Evolutionary conservation across 2,329 filamentous ascomycete species (phyloP).

Genomic region (Claviceps sp.): DNA sequence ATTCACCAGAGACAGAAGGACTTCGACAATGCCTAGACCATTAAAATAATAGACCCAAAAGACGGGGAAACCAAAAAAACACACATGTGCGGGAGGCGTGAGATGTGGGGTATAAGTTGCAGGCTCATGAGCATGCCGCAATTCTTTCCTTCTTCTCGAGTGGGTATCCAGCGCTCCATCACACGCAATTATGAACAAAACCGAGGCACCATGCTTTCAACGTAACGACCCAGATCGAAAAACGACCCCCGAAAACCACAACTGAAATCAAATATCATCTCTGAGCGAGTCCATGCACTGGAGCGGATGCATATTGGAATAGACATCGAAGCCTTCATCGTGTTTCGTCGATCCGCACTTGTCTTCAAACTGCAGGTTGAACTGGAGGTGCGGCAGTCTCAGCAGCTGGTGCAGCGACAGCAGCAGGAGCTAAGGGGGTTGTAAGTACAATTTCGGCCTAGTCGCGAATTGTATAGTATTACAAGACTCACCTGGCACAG

Average conservation of each 20-base stretch:
- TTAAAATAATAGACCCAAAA: constrained; percentile 6
- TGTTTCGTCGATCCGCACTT: background rate
- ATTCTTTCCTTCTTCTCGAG: constrained; percentile 11
- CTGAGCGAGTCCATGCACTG: background rate
- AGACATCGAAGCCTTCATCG: background rate
- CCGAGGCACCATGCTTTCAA: constrained; percentile 3
- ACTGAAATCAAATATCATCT: constrained; percentile 1
- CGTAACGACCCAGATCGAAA: constrained; percentile 1
- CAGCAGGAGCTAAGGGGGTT: constrained; percentile 2
- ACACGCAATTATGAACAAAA: constrained; percentile 10
- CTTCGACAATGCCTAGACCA: constrained; percentile 5
- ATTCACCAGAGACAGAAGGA: background rate
- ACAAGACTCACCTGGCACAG: constrained; percentile 1
- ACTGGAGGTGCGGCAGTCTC: constrained; percentile 9
- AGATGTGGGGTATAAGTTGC: constrained; percentile 18
- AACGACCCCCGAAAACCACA: constrained; percentile 1
- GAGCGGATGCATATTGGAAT: background rate
- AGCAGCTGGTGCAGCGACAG: constrained; percentile 2
- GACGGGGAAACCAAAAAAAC: constrained; percentile 6
- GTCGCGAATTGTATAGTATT: background rate
- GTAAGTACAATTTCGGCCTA: background rate
- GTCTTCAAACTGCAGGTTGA: background rate
- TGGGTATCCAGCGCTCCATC: constrained; percentile 19
- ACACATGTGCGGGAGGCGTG: constrained; percentile 4
- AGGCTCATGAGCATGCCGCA: constrained; percentile 13